Base-by-base conservation (phyloP, 805 yeast species). In the Ogataea siamensis region DNA sequence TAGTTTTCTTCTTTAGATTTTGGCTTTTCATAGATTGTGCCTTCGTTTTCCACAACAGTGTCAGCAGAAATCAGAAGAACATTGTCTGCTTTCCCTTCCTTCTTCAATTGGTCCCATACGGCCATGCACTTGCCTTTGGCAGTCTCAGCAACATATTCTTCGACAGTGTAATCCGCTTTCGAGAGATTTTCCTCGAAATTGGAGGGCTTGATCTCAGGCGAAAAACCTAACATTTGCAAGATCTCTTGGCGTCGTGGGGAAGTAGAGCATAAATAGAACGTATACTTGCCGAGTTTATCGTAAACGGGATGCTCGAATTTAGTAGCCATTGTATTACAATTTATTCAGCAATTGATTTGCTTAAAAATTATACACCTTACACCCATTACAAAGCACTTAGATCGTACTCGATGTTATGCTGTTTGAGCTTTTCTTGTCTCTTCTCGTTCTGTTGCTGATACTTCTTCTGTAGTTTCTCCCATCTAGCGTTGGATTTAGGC, bases 221-320 rank as follows among this genome's bases (percentile, higher is more conserved):
- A 33, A 24, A 83, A 60, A 0, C 81, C 81, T 57, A 83, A 58
- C 48, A 82, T 77, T 5, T 59, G 53, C 19, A 93, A 53, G n/a
- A 93, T 82, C 39, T 85, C 86, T 37, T 66, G 62, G 40, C 99
- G 66, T 43, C 96, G 70, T 2, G 94, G 91, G 0, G 97, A 89
- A 1, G 84, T 73, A 2, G 96, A 87, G 0, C 95, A 96, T 5
- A 91, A 68, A 5, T 87, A 65, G 17, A 89, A 64, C 4, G 46
- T 32, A 33, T 51, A 53, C 27, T 40, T 31, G 4, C 36, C 9
- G 7, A 63, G 29, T 28, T 48, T 51, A 1, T 53, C 45, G 42
- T 56, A 62, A 4, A 68, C 48, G 8, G 70, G 63, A 42, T 63
- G 63, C 2, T 52, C 39, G 30, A 64, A 51, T 10, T 53, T 31